Conservation (phyloP, 345 rosid genomes). For the Brassica juncea region DNA sequence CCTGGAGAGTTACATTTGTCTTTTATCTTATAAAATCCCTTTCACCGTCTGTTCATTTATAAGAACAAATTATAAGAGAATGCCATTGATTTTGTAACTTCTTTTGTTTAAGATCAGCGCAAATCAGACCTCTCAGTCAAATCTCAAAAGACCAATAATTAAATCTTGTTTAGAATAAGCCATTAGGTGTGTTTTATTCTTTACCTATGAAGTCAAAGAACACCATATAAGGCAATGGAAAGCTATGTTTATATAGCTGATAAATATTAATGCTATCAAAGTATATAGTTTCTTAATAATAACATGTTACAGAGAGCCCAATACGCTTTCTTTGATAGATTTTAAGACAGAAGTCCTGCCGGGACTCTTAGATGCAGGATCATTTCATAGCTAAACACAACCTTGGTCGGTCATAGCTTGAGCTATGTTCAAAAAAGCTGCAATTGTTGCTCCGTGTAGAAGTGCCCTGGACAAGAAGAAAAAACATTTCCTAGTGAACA, state of each 20-base stretch:
- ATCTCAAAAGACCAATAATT: neutral
- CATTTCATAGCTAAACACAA: constrained; percentile 60
- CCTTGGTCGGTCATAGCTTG: constrained; percentile 99
- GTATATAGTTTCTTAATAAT: constrained; percentile 28
- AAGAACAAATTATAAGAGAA: constrained; percentile 19
- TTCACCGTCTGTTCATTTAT: constrained; percentile 17
- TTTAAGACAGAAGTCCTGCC: neutral
- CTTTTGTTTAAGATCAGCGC: constrained; percentile 16
- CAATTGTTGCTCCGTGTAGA: constrained; percentile 82
- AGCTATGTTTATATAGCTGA: neutral
- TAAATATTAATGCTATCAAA: constrained; percentile 8
- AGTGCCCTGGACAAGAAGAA: constrained; percentile 56
- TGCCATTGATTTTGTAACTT: constrained; percentile 21
- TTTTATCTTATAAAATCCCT: neutral
- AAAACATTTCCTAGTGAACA: neutral
- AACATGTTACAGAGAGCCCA: constrained; percentile 27
- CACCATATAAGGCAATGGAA: neutral
- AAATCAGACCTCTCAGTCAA: constrained; percentile 2
- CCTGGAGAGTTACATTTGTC: constrained; percentile 18
- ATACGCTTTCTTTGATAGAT: neutral
- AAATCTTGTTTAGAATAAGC: neutral
- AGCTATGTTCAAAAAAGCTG: constrained; percentile 89
- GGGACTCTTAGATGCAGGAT: constrained; percentile 3
- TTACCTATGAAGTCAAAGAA: neutral
- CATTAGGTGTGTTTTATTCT: neutral